These are phyloP conservation scores for Abortiporus biennis DNA, from an alignment of 1,284 basidiomycete genomes.

Conservation along the genomic window DNA sequence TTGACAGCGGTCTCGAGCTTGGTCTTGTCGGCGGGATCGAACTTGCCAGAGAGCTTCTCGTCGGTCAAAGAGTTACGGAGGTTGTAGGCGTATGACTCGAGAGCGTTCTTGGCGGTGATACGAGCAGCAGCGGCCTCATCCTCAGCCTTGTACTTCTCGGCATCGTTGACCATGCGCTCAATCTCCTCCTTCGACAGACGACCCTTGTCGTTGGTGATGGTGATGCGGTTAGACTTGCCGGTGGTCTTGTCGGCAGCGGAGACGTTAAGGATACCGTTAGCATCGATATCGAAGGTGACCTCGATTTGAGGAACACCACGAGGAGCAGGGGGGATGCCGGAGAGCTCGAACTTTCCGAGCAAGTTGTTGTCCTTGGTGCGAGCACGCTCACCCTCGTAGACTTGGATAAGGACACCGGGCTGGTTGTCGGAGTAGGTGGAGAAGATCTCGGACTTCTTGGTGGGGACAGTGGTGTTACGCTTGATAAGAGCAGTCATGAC, in stretches of 20 bases:
- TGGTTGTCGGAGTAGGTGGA: slow-evolving; percentile 99
- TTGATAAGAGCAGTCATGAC: slow-evolving; percentile 98
- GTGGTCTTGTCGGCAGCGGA: slow-evolving; percentile 97
- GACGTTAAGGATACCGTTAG: slow-evolving; percentile 97
- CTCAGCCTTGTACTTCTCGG: slow-evolving; percentile 91
- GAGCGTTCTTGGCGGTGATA: slow-evolving; percentile 81
- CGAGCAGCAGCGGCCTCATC: slow-evolving; percentile 80
- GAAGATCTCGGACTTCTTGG: slow-evolving; percentile 99
- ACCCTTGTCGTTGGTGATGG: slow-evolving; percentile 98
- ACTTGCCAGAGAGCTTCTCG: slow-evolving; percentile 85
- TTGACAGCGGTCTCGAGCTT: slow-evolving; percentile 83
- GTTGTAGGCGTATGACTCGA: slow-evolving; percentile 96
- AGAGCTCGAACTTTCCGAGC: slow-evolving; percentile 98
- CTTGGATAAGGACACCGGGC: slow-evolving; percentile 97
- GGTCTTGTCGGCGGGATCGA: slow-evolving; percentile 83
- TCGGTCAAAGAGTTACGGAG: slow-evolving; percentile 87
- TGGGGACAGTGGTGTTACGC: slow-evolving; percentile 98
- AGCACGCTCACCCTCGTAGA: slow-evolving; percentile 98
- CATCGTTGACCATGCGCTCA: slow-evolving; percentile 92
- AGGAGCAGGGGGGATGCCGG: slow-evolving; percentile 96
- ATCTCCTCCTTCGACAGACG: slow-evolving; percentile 98
- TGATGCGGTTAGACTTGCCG: slow-evolving; percentile 94
- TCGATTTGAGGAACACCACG: slow-evolving; percentile 98
- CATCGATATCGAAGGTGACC: slow-evolving; percentile 98
- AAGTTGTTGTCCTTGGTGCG: slow-evolving; percentile 99